These are phyloP conservation scores for Fusarium fujikuroi DNA, from an alignment of 2,329 filamentous ascomycete species.

Conservation along the genomic window DNA sequence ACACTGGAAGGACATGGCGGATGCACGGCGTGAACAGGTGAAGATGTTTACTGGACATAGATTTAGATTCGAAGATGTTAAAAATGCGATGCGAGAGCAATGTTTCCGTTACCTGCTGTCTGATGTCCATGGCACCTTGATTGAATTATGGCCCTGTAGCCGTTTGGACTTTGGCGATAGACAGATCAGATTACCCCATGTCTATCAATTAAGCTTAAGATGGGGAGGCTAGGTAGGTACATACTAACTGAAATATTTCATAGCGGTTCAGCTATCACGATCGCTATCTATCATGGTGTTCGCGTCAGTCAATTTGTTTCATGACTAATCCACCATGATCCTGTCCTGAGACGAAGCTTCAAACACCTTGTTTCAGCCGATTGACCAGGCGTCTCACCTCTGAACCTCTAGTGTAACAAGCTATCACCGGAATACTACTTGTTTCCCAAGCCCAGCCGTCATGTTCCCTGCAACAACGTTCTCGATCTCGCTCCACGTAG, in stretches of 20 bases:
- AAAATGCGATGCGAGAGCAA: conserved; percentile 39
- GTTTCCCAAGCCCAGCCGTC: conserved; percentile 11
- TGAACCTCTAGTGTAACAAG: conserved; percentile 20
- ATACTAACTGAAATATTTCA: not conserved
- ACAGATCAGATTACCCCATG: not conserved
- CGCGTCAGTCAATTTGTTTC: not conserved
- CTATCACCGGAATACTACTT: conserved; percentile 10
- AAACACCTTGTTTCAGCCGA: conserved; percentile 41
- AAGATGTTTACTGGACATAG: conserved; percentile 39
- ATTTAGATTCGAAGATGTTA: conserved; percentile 42
- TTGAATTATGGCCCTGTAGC: not conserved
- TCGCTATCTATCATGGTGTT: not conserved
- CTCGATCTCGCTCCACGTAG: conserved; percentile 22
- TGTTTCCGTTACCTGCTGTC: conserved; percentile 18
- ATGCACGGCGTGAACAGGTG: conserved; percentile 34
- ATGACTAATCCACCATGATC: conserved; percentile 4
- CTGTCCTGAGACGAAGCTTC: conserved; percentile 28
- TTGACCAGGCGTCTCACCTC: conserved; percentile 38
- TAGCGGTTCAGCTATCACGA: not conserved
- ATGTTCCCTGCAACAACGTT: conserved; percentile 19
- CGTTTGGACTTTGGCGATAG: not conserved
- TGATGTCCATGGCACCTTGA: not conserved
- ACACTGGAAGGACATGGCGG: conserved; percentile 27
- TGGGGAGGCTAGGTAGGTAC: not conserved
- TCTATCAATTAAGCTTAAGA: not conserved